Evolutionary conservation across 495 filamentous ascomycete species (phyloP), one percentile per base, ranked within the genome.

Genomic region (Annulohypoxylon nitens): DNA sequence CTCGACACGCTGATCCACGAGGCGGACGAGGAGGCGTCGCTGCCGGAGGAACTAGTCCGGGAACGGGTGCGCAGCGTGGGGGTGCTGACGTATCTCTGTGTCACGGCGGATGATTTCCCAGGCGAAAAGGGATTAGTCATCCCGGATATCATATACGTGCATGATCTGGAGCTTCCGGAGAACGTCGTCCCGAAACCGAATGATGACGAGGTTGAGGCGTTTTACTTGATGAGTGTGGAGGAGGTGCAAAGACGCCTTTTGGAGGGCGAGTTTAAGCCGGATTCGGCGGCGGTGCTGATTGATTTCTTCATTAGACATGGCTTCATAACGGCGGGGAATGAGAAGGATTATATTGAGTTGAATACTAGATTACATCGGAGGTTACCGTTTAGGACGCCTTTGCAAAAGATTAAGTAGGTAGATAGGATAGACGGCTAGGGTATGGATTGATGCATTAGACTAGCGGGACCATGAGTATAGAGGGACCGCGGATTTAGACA

Each of bases 301-400:
- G 85, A 86, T 39, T 88, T 88, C 75, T 83, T 90, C 23, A 79
- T 90, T 36, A 70, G 85, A 36, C 87, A 89, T 76, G 86, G 88
- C 0, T 64, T 88, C 33, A 78, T 90, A 9, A 87, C 71, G 1
- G 62, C 78, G 0, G 85, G 88, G 61, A 83, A 84, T 23, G 87
- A 90, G 79, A 61, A 45, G 62, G 75, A 84, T 53, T 88, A 83
- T 72, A 69, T 83, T 8, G 84, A 87, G 73, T 87, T 90, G 59
- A 75, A 74, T 47, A 75, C 75, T 30, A 73, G 85, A 16, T 73
- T 90, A 48, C 86, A 86, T 77, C 81, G 86, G 26, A 73, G 70
- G 51, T 74, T 85, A 54, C 82, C 82, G 4, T 83, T 85, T 55
- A 75, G 70, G 25, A 66, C 93, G 36, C 72, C 63, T 34, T 55